These are phyloP conservation scores for Glonium stellatum DNA, from an alignment of 495 filamentous ascomycete genomes.

Conservation along the genomic window DNA sequence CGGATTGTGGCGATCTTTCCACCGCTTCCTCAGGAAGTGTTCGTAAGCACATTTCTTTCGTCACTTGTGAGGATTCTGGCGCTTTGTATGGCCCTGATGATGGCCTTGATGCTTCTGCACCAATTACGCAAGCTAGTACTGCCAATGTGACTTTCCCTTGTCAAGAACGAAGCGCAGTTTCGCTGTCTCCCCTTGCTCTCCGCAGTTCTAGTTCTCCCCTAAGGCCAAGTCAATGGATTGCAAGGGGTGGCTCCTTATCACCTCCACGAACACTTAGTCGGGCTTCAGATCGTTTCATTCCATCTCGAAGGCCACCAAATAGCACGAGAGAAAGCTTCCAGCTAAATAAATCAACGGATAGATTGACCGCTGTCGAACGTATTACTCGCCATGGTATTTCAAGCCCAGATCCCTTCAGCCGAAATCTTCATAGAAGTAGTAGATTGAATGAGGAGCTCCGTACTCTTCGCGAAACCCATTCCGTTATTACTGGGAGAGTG, in stretches of 20 bases:
- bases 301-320: conserved; percentile 44
- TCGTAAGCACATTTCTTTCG: background rate
- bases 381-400: conserved; percentile 51
- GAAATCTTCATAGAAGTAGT: conserved; percentile 33
- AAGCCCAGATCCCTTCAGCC: conserved; percentile 61
- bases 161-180: background rate
- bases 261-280: conserved; percentile 3
- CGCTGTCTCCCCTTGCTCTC: conserved; percentile 9
- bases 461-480: conserved; percentile 24
- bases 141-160: background rate
- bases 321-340: conserved; percentile 51
- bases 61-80: background rate
- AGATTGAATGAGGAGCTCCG: conserved; percentile 23
- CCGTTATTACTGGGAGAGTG: conserved; percentile 11
- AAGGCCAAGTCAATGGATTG: conserved; percentile 21
- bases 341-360: conserved; percentile 54
- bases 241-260: conserved; percentile 19
- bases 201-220: conserved; percentile 19
- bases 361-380: conserved; percentile 55
- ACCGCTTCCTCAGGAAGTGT: too few relatives aligned
- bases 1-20: too few relatives aligned
- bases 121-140: background rate
- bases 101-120: background rate
- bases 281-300: conserved; percentile 65
- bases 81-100: background rate